Conservation (phyloP, 2,329 filamentous ascomycete species). For the Neonectria magnoliae region DNA sequence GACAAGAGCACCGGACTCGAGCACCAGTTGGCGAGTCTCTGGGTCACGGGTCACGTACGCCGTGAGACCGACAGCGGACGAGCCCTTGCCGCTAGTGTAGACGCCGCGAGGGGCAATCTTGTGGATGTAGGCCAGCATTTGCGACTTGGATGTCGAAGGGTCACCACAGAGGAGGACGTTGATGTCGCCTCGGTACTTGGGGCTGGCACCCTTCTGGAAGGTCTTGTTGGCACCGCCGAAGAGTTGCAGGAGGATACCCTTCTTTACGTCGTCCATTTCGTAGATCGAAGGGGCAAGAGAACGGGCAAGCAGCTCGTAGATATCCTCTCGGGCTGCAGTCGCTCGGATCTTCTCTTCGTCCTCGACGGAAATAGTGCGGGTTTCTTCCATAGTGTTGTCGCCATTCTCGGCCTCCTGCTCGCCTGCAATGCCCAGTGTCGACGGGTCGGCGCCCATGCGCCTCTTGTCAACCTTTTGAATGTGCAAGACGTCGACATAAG, state of each 20-base stretch:
- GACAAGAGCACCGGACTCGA: slow-evolving; percentile 82
- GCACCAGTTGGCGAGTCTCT: slow-evolving; percentile 80
- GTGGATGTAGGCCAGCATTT: slow-evolving; percentile 93
- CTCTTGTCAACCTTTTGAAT: slow-evolving; percentile 97
- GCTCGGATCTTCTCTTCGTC: slow-evolving; percentile 89
- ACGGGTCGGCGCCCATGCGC: slow-evolving; percentile 88
- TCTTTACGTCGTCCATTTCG: slow-evolving; percentile 99
- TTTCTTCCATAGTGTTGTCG: slow-evolving; percentile 83
- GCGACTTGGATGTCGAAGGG: slow-evolving; percentile 95
- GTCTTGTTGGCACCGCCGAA: slow-evolving; percentile 99
- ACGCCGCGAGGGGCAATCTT: slow-evolving; percentile 93
- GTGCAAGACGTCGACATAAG: slow-evolving; percentile 93
- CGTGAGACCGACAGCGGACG: slow-evolving; percentile 82
- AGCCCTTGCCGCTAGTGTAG: slow-evolving; percentile 84
- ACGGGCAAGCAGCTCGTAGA: slow-evolving; percentile 91
- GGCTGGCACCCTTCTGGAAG: slow-evolving; percentile 95
- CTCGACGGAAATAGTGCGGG: slow-evolving; percentile 82
- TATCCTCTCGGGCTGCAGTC: slow-evolving; percentile 81
- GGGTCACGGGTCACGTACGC: slow-evolving; percentile 84
- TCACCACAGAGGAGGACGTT: slow-evolving; percentile 97
- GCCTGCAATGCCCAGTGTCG: slow-evolving; percentile 84
- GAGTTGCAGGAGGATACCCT: slow-evolving; percentile 94
- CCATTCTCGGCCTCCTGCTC: slow-evolving; percentile 72
- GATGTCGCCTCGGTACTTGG: slow-evolving; percentile 96
- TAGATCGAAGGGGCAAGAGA: slow-evolving; percentile 95